Evolutionary conservation across 2,329 filamentous ascomycete species (phyloP).

Genomic region (Curvularia verruculosa): DNA sequence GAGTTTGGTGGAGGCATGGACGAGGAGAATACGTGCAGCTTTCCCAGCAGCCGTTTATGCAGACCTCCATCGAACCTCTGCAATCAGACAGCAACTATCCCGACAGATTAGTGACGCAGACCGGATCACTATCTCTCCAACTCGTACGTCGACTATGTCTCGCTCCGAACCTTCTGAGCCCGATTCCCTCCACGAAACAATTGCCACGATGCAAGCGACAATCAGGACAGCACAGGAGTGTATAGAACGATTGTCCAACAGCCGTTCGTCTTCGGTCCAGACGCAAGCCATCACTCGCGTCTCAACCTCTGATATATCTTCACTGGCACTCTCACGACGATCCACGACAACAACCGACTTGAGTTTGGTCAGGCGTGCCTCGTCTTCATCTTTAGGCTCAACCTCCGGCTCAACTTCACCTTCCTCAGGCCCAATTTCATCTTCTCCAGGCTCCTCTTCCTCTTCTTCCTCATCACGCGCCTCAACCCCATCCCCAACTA

Average conservation of each 20-base stretch:
- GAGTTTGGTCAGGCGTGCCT: neutral
- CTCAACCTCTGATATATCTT: neutral
- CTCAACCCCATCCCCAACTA: neutral
- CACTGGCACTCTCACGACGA: neutral
- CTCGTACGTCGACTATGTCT: neutral
- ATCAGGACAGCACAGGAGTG: neutral
- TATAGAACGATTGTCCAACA: neutral
- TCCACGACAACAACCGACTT: neutral
- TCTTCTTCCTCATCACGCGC: neutral
- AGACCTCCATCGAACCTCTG: neutral
- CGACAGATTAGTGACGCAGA: neutral
- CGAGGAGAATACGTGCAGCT: conserved; percentile 4
- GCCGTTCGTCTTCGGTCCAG: neutral
- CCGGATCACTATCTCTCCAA: neutral
- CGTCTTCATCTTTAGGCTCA: neutral
- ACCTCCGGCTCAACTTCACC: too few species aligned
- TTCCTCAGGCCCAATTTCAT: too few species aligned
- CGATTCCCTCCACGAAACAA: neutral
- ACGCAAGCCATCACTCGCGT: neutral
- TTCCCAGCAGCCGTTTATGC: neutral
- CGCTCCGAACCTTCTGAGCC: neutral
- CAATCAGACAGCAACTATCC: neutral
- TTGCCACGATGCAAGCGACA: neutral
- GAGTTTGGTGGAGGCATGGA: conserved; percentile 12
- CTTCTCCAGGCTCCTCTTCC: neutral